These are phyloP conservation scores for Wickerhamiella occidentalis DNA, from an alignment of 805 yeast genomes.

Conservation along the genomic window DNA sequence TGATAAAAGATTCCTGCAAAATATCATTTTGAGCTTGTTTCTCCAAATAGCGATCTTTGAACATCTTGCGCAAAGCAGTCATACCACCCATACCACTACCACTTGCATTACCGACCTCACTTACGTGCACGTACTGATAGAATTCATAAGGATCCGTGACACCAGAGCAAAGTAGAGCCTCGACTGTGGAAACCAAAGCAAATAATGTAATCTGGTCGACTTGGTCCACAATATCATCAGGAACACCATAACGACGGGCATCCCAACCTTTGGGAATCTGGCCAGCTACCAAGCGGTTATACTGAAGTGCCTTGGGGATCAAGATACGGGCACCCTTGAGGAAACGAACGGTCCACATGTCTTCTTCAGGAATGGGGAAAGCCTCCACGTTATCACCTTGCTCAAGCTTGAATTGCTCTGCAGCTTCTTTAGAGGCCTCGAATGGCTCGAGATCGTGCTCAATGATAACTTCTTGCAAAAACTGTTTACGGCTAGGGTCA, in stretches of 20 bases:
- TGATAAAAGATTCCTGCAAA: slow-evolving; percentile 94
- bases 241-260: slow-evolving; percentile 86
- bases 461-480: slow-evolving; percentile 90
- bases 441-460: slow-evolving; percentile 96
- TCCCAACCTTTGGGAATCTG: slow-evolving; percentile 99
- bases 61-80: slow-evolving; percentile 92
- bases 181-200: slow-evolving; percentile 87
- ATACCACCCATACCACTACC: slow-evolving; percentile 99
- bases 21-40: slow-evolving; percentile 94
- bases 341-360: slow-evolving; percentile 82
- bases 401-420: slow-evolving; percentile 83
- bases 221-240: slow-evolving; percentile 84
- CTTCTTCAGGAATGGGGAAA: slow-evolving; percentile 76
- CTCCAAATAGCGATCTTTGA: slow-evolving; percentile 86
- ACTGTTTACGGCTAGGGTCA: slow-evolving; percentile 84
- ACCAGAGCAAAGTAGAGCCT: slow-evolving; percentile 90
- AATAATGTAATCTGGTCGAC: slow-evolving; percentile 93
- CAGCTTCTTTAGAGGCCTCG: slow-evolving; percentile 89
- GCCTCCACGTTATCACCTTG: slow-evolving; percentile 92
- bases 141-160: slow-evolving; percentile 97
- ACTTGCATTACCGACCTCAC: slow-evolving; percentile 97
- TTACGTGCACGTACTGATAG: slow-evolving; percentile 94
- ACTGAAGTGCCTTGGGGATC: slow-evolving; percentile 78
- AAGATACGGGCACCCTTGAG: slow-evolving; percentile 84
- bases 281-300: slow-evolving; percentile 53